A percentile compares a stretch with the other conserved stretches of the same genome.
Evolutionary conservation across 371 early-diverging fungal species (phyloP).

Genomic region (Lichtheimia ramosa): DNA sequence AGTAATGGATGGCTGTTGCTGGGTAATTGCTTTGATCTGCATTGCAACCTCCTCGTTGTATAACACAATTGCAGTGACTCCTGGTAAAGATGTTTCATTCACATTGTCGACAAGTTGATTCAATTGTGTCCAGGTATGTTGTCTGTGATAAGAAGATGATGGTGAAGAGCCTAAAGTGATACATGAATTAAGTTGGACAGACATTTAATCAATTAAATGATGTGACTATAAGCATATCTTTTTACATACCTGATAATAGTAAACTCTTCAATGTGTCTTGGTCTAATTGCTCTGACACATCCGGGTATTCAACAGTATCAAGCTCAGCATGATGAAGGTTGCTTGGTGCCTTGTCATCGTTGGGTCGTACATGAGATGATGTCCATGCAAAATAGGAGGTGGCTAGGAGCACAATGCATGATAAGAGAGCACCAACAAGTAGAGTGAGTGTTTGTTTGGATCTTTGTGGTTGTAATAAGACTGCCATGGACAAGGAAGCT

Average conservation of each 20-base stretch:
- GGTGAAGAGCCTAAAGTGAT: not conserved
- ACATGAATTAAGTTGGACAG: not conserved
- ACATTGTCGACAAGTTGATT: not conserved
- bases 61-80: not conserved
- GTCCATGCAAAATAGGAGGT: constrained; percentile 12
- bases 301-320: constrained; percentile 1
- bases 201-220: not conserved
- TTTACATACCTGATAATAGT: not conserved
- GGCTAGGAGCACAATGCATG: not conserved
- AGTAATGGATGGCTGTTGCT: not conserved
- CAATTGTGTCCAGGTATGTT: not conserved
- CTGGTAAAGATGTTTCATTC: not conserved
- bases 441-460: not conserved
- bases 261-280: not conserved
- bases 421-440: not conserved
- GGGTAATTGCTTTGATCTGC: not conserved
- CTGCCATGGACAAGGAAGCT: constrained; percentile 1
- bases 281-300: not conserved
- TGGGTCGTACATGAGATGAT: not conserved
- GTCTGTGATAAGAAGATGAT: not conserved
- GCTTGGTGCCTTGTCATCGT: not conserved
- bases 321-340: not conserved
- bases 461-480: not conserved
- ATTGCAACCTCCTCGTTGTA: not conserved
- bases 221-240: not conserved